Evolutionary conservation across 2,329 filamentous ascomycete genomes (phyloP).

Genomic region (Talaromyces sp.): DNA sequence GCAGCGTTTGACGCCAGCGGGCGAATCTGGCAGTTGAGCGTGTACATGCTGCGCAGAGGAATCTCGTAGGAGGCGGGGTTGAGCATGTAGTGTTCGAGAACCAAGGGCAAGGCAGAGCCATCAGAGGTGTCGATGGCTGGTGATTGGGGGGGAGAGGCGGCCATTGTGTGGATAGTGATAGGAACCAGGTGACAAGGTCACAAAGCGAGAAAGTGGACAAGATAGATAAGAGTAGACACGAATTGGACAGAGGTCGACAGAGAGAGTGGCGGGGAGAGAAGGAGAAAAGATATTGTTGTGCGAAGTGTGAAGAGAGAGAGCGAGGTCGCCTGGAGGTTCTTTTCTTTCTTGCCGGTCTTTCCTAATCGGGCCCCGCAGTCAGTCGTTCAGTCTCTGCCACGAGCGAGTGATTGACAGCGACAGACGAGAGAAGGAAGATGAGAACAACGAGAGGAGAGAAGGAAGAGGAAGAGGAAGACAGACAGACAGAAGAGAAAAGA

Average conservation of each 20-base stretch:
- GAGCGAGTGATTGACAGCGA: conserved; percentile 14
- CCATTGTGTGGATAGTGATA: background rate
- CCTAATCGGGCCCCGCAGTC: background rate
- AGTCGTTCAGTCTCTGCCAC: conserved; percentile 6
- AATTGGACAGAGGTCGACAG: background rate
- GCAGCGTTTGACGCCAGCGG: conserved; percentile 20
- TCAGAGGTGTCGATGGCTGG: conserved; percentile 24
- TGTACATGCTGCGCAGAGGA: conserved; percentile 63
- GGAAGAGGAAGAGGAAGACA: background rate
- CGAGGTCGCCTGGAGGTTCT: background rate
- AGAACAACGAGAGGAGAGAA: conserved; percentile 12
- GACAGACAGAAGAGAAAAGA: background rate
- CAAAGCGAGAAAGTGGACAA: too few relatives aligned
- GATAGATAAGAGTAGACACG: background rate
- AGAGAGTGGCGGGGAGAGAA: background rate
- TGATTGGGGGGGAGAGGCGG: conserved; percentile 16
- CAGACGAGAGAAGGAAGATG: conserved; percentile 2
- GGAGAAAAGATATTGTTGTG: background rate
- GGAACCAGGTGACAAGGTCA: background rate
- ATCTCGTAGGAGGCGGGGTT: conserved; percentile 62
- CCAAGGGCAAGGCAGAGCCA: conserved; percentile 45
- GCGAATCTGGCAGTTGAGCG: conserved; percentile 53
- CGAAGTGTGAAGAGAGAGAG: background rate
- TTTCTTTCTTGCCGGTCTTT: background rate
- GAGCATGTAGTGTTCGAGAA: conserved; percentile 56